Evolutionary conservation across 2,329 filamentous ascomycete genomes (phyloP).

Genomic region (Hawksworthiomyces lignivorus): DNA sequence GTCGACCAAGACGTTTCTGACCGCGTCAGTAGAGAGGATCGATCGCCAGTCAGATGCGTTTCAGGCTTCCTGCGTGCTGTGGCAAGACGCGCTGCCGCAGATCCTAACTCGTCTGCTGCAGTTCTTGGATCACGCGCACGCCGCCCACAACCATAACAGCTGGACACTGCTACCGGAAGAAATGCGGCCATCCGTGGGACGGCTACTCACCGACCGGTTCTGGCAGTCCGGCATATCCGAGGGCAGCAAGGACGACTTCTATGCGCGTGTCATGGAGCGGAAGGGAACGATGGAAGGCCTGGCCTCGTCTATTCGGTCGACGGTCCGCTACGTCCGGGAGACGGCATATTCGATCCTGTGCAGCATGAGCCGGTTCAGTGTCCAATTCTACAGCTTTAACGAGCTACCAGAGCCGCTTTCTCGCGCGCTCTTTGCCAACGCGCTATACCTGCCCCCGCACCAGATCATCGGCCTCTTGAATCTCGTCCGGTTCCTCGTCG

Average conservation of each 20-base stretch:
- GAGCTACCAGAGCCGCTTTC: slow-evolving; percentile 79
- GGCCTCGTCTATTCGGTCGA: slow-evolving; percentile 83
- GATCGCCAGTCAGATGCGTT: slow-evolving; percentile 67
- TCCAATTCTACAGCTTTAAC: slow-evolving; percentile 82
- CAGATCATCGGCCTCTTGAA: slow-evolving; percentile 92
- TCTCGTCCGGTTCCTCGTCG: slow-evolving; percentile 78
- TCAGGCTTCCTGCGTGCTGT: slow-evolving; percentile 69
- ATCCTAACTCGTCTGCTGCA: slow-evolving; percentile 83
- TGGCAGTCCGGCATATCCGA: slow-evolving; percentile 98
- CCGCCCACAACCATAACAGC: slow-evolving; percentile 78
- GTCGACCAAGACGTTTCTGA: slow-evolving; percentile 84
- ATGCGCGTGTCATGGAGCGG: slow-evolving; percentile 81
- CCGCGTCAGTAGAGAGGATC: slow-evolving; percentile 83
- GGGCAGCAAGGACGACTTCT: slow-evolving; percentile 95
- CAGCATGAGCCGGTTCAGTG: slow-evolving; percentile 80
- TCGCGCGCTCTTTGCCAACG: slow-evolving; percentile 75
- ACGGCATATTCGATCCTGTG: slow-evolving; percentile 91
- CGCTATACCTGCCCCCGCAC: slow-evolving; percentile 77
- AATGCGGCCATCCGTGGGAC: slow-evolving; percentile 67
- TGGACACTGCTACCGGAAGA: slow-evolving; percentile 73
- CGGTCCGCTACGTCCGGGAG: slow-evolving; percentile 83
- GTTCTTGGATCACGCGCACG: slow-evolving; percentile 82
- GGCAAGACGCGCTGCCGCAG: slow-evolving; percentile 72
- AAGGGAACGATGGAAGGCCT: slow-evolving; percentile 88
- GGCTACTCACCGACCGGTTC: slow-evolving; percentile 87